Percentiles rank a stretch among this genome's conserved stretches.
phyloP scores from a whole-genome alignment of 2,329 filamentous ascomycete genomes.

The Penicillium sp. region DNA sequence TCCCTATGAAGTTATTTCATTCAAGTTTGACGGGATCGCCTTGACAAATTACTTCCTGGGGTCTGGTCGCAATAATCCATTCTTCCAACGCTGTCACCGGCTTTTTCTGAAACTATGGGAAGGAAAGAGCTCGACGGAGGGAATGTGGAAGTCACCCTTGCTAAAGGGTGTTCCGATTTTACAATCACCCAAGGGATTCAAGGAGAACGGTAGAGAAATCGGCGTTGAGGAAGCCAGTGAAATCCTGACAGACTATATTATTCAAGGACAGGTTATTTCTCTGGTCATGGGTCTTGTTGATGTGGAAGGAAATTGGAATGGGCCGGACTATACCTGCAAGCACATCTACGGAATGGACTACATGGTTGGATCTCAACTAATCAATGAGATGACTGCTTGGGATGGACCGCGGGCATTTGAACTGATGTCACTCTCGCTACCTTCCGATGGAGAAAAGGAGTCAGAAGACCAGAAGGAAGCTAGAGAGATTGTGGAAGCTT shows the following conservation, averaged over 20 bases:
- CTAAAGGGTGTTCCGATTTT: constrained; percentile 51
- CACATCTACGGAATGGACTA: constrained; percentile 57
- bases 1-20: constrained; percentile 53
- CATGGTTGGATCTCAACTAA: constrained; percentile 56
- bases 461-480: background rate
- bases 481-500: background rate
- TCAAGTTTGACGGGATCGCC: constrained; percentile 42
- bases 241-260: constrained; percentile 61
- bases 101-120: constrained; percentile 60
- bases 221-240: constrained; percentile 45
- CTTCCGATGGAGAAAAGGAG: background rate
- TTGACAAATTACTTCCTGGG: constrained; percentile 14
- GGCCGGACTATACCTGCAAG: constrained; percentile 55
- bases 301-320: constrained; percentile 57
- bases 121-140: constrained; percentile 53
- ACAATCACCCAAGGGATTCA: constrained; percentile 17
- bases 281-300: constrained; percentile 59
- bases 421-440: constrained; percentile 32
- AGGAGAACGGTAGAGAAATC: constrained; percentile 35
- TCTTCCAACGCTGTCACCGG: constrained; percentile 55
- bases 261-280: constrained; percentile 59
- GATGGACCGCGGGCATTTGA: constrained; percentile 55
- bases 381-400: constrained; percentile 59
- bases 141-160: constrained; percentile 46
- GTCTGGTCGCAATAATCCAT: constrained; percentile 37